These are phyloP conservation scores for Lizonia empirigonia DNA, from an alignment of 2,329 filamentous ascomycete genomes.

Conservation along the genomic window DNA sequence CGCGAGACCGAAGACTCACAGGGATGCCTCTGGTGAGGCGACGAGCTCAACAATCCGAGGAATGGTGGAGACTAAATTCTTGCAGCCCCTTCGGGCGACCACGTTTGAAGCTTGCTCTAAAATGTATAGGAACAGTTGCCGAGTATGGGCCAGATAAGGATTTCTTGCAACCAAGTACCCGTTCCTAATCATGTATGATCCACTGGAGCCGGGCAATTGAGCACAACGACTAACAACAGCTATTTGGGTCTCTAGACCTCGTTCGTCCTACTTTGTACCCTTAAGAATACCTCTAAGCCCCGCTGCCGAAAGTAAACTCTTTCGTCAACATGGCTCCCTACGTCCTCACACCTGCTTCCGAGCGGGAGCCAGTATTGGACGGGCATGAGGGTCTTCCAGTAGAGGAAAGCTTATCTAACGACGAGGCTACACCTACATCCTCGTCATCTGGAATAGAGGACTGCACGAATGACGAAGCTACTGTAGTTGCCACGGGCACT, in stretches of 20 bases:
- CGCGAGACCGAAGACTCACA: not conserved
- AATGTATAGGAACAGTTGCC: not conserved
- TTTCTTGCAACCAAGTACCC: not conserved
- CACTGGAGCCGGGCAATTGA: not conserved
- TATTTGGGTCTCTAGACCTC: not conserved
- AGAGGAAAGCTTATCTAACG: not conserved
- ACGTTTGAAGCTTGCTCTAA: not conserved
- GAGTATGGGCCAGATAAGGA: not conserved
- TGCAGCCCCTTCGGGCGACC: not conserved
- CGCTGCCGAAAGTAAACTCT: not conserved
- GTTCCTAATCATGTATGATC: not conserved
- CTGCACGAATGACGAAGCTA: not conserved
- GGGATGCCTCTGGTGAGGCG: not conserved
- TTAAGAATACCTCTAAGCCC: not conserved
- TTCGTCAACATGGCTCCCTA: constrained; percentile 24
- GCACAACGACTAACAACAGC: not conserved
- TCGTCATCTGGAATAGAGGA: not conserved
- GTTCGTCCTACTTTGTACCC: not conserved
- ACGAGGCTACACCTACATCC: not conserved
- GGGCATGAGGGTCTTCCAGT: not conserved
- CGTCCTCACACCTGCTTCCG: constrained; percentile 23
- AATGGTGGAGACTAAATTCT: constrained; percentile 10
- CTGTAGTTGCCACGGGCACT: not conserved
- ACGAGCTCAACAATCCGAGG: constrained; percentile 1
- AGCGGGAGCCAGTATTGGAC: constrained; percentile 14